Evolutionary conservation across 2,329 filamentous ascomycete species (phyloP), one percentile per base, ranked within the genome.

Genomic region (Penicillium sp.): DNA sequence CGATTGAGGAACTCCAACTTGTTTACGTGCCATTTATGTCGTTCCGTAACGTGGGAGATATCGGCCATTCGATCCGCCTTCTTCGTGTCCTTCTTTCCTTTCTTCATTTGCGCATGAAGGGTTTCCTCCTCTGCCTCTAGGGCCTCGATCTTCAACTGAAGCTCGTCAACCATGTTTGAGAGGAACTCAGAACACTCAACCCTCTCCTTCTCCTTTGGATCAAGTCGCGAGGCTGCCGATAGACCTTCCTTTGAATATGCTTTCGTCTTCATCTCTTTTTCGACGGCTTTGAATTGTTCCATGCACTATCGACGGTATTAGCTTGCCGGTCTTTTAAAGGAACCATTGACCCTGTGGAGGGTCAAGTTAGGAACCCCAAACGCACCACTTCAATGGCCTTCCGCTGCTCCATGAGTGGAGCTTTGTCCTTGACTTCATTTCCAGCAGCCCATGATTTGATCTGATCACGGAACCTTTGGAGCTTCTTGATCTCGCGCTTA

Each of bases 181-280:
- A 98, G 75, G 72, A 97, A 97, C 50, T 95, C 85, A 73, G 84
- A 82, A 28, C 87, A 79, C 62, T 97, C 91, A 54, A 87, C 77
- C 73, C 95, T 95, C 68, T 95, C 91, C 69, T 94, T 88, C 70
- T 97, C 93, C 68, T 90, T 95, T n/a, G 93, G 93, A 73, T 98
- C 93, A 57, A 97, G 79, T 71, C 95, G 94, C 44, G 88, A 84
- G 24, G 89, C 88, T 45, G 91, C 87, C 56, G 88, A 93, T 57
- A 98, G 75, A 39, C 93, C 93, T 72, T 97, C 93, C 77, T 98
- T 97, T 55, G 93, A 97, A 73, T 95, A 98, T 54, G 93, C 93
- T 72, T 98, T 98, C 50, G 93, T 98, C 78, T 98, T 98, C 93
- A 98, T 97, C 65, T 95, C 93, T 77, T 98, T 98, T 72, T 98